A percentile compares a stretch with the other conserved stretches of the same genome.
Evolutionary conservation across 2,329 filamentous ascomycete species (phyloP).

Genomic region (Ascochyta clinopodiicola): DNA sequence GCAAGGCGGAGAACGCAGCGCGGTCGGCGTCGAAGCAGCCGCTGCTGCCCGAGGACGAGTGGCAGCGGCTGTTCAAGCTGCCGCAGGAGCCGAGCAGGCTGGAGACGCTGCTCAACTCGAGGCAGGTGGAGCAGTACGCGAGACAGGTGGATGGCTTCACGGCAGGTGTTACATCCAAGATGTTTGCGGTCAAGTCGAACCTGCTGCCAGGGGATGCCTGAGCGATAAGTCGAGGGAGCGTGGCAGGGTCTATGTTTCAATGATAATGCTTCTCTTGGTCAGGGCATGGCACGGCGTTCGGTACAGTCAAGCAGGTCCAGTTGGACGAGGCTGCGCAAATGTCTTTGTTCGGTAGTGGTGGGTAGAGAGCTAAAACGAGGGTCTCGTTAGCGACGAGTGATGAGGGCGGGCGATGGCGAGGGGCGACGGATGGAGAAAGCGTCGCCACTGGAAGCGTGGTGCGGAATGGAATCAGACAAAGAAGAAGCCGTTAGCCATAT

Average conservation of each 20-base stretch:
- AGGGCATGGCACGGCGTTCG: slow-evolving; percentile 50
- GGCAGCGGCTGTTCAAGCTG: slow-evolving; percentile 97
- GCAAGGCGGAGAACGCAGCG: slow-evolving; percentile 92
- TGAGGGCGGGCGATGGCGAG: slow-evolving; percentile 5
- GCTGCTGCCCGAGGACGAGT: slow-evolving; percentile 93
- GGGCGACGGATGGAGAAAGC: slow-evolving; percentile 27
- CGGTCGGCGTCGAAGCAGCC: slow-evolving; percentile 86
- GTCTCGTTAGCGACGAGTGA: slow-evolving; percentile 23
- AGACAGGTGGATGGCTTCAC: slow-evolving; percentile 97
- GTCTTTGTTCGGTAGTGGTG: slow-evolving; percentile 24
- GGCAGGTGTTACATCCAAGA: slow-evolving; percentile 89
- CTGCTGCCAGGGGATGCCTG: slow-evolving; percentile 62
- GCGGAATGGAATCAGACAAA: slow-evolving; percentile 38
- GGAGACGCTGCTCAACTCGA: slow-evolving; percentile 91
- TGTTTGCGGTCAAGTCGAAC: slow-evolving; percentile 90
- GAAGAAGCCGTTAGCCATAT: slow-evolving; percentile 22
- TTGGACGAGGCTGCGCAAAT: slow-evolving; percentile 27
- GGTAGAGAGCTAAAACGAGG: slow-evolving; percentile 13
- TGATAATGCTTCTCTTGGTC: slow-evolving; percentile 43
- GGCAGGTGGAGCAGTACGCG: slow-evolving; percentile 97
- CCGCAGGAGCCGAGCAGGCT: slow-evolving; percentile 91
- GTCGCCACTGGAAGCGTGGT: slow-evolving; percentile 9
- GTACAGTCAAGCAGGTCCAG: slow-evolving; percentile 30
- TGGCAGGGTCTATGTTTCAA: slow-evolving; percentile 29
- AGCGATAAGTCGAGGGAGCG: slow-evolving; percentile 33